Base-by-base conservation (phyloP, 805 yeast genomes). In the Candida gorgasii region DNA sequence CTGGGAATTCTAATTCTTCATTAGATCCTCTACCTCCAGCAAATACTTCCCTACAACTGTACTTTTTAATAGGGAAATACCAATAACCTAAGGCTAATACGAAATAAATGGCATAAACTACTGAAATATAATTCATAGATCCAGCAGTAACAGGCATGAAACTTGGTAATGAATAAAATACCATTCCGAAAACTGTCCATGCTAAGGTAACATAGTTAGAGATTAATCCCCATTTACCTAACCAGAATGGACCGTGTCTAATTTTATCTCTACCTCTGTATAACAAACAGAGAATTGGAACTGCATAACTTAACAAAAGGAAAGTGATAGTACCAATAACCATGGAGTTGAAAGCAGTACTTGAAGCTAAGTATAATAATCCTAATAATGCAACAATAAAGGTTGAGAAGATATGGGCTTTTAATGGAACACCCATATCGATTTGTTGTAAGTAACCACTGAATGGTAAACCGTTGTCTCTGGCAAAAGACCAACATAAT, bases 1-100 rank as follows among this genome's bases (percentile, higher is more conserved):
- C 66, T 3, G 75, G 73, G 50, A 69, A 69, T 53, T 69, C 76
- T 45, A 57, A 62, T 53, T 69, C 76, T 40, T 66, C 72, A 45
- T 58, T 57, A 45, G 60, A 60, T 20, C 59, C 62, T 42, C 60
- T 50, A 9, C 76, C 76, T 14, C 75, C 75, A 16, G 75, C 74
- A 48, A 70, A 70, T 29, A 53, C 52, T 39, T 60, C 66, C 49
- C 68, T 59, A 50, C 72, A 65, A 31, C 67, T 56, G 52, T 56
- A 67, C 18, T 55, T 59, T 47, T 44, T 46, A 31, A 49, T 38
- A 17, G 52, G 52, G 61, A 67, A 69, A 53, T 57, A 69, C 73
- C 74, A 69, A 55, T 67, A 69, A 12, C 51, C 69, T 47, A 67
- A 47, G 8, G 67, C 56, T 56, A 62, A 63, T 18, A 63, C 46